Evolutionary conservation across 2,329 filamentous ascomycete species (phyloP).

Genomic region (Magnaporthiopsis rhizophila): DNA sequence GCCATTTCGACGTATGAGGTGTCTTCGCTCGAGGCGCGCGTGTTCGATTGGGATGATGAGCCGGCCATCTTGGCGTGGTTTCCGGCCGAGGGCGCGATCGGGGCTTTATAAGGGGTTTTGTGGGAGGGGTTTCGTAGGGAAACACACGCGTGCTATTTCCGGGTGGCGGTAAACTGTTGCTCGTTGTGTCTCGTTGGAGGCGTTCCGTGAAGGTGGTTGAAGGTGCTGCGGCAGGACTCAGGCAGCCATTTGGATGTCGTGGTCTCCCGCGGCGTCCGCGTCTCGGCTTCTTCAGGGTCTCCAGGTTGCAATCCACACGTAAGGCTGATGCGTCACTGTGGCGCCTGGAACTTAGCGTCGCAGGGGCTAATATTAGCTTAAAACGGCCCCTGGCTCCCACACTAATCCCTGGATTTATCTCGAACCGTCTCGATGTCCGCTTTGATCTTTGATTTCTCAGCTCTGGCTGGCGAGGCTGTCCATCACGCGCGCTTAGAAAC

Average conservation of each 20-base stretch:
- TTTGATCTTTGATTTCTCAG: neutral
- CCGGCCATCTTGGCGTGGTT: conserved; percentile 4
- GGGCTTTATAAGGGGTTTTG: neutral
- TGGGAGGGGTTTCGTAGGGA: neutral
- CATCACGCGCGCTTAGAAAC: neutral
- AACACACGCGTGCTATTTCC: neutral
- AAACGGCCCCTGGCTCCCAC: neutral
- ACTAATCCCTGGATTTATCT: neutral
- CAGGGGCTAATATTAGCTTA: neutral
- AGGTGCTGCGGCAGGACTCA: neutral
- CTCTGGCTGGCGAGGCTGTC: neutral
- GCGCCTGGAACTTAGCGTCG: neutral
- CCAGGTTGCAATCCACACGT: neutral
- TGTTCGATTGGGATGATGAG: conserved; percentile 29
- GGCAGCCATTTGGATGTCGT: neutral
- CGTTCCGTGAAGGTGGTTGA: neutral
- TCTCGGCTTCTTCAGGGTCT: neutral
- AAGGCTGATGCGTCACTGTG: neutral
- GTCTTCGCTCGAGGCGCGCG: conserved; percentile 26
- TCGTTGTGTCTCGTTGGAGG: neutral
- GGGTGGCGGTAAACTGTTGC: neutral
- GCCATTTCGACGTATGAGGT: conserved; percentile 62
- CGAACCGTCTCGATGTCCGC: neutral
- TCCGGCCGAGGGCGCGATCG: neutral
- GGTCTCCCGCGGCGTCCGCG: neutral